Conservation (phyloP, 768 basidiomycete species). For the Tricholomella constricta region DNA sequence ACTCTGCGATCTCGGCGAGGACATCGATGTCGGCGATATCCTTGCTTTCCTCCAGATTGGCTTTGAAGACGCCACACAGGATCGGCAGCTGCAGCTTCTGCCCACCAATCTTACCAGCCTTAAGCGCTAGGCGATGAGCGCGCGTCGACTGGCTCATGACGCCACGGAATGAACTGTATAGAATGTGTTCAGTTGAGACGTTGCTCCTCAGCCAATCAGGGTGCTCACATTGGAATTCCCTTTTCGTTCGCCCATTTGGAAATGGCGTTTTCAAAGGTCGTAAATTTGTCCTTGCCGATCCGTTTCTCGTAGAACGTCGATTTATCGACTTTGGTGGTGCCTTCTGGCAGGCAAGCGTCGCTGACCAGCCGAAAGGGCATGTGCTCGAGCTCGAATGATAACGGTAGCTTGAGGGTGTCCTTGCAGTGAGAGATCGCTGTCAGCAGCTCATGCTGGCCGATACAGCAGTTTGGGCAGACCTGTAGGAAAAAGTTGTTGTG, state of each 20-base stretch:
- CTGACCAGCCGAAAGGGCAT: constrained; percentile 52
- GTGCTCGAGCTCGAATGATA: constrained; percentile 54
- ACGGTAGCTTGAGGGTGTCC: constrained; percentile 46
- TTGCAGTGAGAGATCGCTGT: constrained; percentile 50
- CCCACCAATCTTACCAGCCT: constrained; percentile 66
- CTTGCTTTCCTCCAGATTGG: constrained; percentile 62
- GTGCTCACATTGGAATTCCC: constrained; percentile 57
- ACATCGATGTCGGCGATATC: constrained; percentile 63
- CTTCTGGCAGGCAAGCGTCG: constrained; percentile 36
- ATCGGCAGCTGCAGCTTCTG: constrained; percentile 58
- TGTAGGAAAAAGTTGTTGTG: constrained; percentile 19
- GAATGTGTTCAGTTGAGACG: neutral
- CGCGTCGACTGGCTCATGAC: constrained; percentile 64
- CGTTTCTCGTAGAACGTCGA: constrained; percentile 44
- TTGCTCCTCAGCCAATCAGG: constrained; percentile 3
- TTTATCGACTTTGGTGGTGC: constrained; percentile 40
- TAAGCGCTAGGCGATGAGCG: constrained; percentile 71
- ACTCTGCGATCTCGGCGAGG: constrained; percentile 60
- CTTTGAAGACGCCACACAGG: constrained; percentile 62
- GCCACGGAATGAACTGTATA: constrained; percentile 56
- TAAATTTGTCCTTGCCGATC: constrained; percentile 54
- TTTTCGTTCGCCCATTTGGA: constrained; percentile 56
- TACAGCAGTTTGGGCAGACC: constrained; percentile 55
- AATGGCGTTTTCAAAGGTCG: constrained; percentile 42
- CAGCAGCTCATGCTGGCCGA: constrained; percentile 54